These are phyloP conservation scores for Epichloe sibirici DNA, from an alignment of 2,329 filamentous ascomycete genomes.

Conservation along the genomic window DNA sequence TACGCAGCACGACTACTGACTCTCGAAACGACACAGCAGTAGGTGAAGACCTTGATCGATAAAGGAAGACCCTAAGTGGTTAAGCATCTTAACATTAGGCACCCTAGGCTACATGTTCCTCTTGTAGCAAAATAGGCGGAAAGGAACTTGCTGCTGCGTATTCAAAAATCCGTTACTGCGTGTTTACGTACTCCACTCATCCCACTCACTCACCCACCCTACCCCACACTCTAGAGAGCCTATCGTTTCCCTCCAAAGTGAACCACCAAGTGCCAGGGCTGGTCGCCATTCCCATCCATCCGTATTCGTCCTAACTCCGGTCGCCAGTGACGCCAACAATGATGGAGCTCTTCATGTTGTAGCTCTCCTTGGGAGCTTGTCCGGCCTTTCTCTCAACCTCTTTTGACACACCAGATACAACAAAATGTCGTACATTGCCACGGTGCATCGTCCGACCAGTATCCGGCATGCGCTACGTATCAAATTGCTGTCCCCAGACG, in stretches of 20 bases:
- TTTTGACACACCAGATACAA: neutral
- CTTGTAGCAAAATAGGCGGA: too few relatives aligned
- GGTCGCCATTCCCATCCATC: neutral
- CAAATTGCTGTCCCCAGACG: constrained; percentile 58
- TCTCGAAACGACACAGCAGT: rapidly evolving
- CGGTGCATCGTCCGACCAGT: constrained; percentile 85
- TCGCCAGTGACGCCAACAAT: neutral
- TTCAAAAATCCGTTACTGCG: too few relatives aligned
- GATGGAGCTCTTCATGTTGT: constrained; percentile 15
- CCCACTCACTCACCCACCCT: too few relatives aligned
- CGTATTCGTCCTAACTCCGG: neutral
- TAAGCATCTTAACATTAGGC: too few relatives aligned
- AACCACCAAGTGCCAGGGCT: too few relatives aligned
- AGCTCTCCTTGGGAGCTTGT: constrained; percentile 15
- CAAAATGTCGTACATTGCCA: constrained; percentile 83
- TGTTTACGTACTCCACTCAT: too few relatives aligned
- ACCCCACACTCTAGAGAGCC: neutral
- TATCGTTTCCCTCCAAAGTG: neutral
- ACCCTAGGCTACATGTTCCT: too few relatives aligned
- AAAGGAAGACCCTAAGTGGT: too few relatives aligned
- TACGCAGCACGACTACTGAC: too few relatives aligned
- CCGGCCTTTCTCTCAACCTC: neutral
- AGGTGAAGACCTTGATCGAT: too few relatives aligned
- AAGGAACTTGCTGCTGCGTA: too few relatives aligned
- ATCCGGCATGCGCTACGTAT: constrained; percentile 79